Conservation (phyloP, 306 rosid species). For the Inga oerstediana region DNA sequence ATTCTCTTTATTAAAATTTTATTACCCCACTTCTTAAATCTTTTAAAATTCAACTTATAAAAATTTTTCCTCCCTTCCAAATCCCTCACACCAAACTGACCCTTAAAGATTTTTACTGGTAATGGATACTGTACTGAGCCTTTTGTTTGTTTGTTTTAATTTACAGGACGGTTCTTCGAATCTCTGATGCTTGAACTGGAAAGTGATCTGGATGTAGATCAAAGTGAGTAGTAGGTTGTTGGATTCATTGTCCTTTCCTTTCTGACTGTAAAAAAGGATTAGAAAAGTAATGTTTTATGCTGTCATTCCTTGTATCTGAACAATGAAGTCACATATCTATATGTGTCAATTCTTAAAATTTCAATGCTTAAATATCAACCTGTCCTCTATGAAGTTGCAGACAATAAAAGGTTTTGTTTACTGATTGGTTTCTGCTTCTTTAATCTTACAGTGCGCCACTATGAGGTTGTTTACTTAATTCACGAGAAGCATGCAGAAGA, state of each 20-base stretch:
- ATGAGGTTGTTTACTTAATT: conserved; percentile 83
- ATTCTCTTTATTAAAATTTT: too few relatives aligned
- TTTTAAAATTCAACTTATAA: too few relatives aligned
- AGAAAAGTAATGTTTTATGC: background rate
- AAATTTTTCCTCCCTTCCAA: too few relatives aligned
- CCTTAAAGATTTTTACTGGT: background rate
- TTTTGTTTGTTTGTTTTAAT: conserved; percentile 25
- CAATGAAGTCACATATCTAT: conserved; percentile 16
- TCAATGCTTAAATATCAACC: conserved; percentile 12
- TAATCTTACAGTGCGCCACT: conserved; percentile 78
- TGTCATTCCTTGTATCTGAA: background rate
- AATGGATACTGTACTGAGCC: conserved; percentile 19
- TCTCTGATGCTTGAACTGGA: conserved; percentile 76
- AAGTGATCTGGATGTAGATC: conserved; percentile 53
- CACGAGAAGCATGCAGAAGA: conserved; percentile 82
- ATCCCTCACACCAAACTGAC: too few relatives aligned
- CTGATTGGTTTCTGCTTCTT: conserved; percentile 10
- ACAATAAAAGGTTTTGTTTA: background rate
- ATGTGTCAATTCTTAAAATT: conserved; percentile 2
- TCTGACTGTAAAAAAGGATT: background rate
- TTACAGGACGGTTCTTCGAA: conserved; percentile 71
- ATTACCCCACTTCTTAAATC: too few relatives aligned
- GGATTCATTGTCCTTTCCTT: conserved; percentile 12
- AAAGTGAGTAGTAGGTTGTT: conserved; percentile 53
- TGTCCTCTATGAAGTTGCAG: background rate